Conservation (phyloP, 2,329 filamentous ascomycete species). For the Monosporascus ibericus region DNA sequence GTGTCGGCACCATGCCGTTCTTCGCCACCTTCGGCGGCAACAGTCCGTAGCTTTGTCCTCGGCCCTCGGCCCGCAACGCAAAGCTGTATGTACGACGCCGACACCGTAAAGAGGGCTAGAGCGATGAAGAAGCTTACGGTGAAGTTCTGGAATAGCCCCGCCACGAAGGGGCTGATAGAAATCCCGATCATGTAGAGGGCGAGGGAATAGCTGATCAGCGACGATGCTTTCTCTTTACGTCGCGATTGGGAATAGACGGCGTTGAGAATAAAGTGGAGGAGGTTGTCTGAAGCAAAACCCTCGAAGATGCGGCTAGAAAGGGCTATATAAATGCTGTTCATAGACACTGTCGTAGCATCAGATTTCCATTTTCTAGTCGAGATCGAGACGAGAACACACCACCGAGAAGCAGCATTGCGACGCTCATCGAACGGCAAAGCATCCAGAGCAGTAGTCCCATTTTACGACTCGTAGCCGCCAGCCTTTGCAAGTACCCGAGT, state of each 20-base stretch:
- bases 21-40: too few relatives aligned
- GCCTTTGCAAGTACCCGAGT: background rate
- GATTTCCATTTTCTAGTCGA: background rate
- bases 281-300: constrained; percentile 12
- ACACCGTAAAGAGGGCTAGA: constrained; percentile 3
- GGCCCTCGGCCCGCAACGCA: too few relatives aligned
- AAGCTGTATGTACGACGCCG: constrained; percentile 3
- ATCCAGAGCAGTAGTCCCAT: background rate
- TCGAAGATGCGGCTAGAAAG: constrained; percentile 10
- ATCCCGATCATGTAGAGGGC: constrained; percentile 12
- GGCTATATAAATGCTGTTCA: constrained; percentile 4
- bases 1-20: too few relatives aligned
- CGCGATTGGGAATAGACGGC: constrained; percentile 2
- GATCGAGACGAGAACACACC: background rate
- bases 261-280: constrained; percentile 11
- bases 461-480: background rate
- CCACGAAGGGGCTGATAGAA: constrained; percentile 7
- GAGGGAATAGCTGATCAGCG: constrained; percentile 7
- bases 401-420: background rate
- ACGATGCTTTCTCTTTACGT: background rate
- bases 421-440: background rate
- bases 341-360: background rate
- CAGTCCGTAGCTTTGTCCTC: background rate
- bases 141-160: constrained; percentile 5
- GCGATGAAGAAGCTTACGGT: constrained; percentile 6